Base-by-base conservation (phyloP, 805 yeast genomes). In the Candida vartiovaarae region DNA sequence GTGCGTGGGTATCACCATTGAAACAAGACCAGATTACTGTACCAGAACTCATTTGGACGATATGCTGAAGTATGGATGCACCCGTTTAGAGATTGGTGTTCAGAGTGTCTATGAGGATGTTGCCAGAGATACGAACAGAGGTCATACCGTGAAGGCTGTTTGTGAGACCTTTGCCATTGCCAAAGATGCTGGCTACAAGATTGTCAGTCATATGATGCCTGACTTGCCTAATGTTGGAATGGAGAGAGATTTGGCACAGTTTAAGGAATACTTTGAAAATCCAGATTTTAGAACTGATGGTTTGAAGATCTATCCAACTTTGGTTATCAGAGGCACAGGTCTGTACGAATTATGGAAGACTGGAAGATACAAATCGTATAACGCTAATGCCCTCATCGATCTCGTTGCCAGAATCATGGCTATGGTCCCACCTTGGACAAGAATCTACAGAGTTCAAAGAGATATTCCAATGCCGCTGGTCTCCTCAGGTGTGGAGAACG, bases 401-500 rank as follows among this genome's bases (percentile, higher is more conserved):
- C 71, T 93, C 48, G 97, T 93, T 40, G 99, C 99, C 0, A 78
- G 98, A 58, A 91, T 93, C 42, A 69, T 93, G 71, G 96, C 98
- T 0, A 71, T 93, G 46, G 98, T 93, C 5, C 99, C 99, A 26
- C 99, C 99, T 4, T 93, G 99, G 99, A 93, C 99, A 3, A 81
- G 99, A 67, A 93, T 93, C 55, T 93, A 93, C 64, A 82, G 99
- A 64, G 99, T 93, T 24, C 99, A 93, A 68, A 78, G 99, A 71
- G 99, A 93, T 73, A 93, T 93, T 45, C 99, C 99, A 20, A 93
- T 93, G 99, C 99, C 99, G 0, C 72, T 93, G 54, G 99, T 93
- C 36, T 85, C 96, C 0, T 84, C 96, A 1, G 99, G 99, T 57
- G 99, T 93, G 35, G 99, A 93, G 56, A 93, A 93, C 64, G 99